Evolutionary conservation across 2,329 filamentous ascomycete species (phyloP), one percentile per base, ranked within the genome.

Genomic region (Microdochium bolleyi): DNA sequence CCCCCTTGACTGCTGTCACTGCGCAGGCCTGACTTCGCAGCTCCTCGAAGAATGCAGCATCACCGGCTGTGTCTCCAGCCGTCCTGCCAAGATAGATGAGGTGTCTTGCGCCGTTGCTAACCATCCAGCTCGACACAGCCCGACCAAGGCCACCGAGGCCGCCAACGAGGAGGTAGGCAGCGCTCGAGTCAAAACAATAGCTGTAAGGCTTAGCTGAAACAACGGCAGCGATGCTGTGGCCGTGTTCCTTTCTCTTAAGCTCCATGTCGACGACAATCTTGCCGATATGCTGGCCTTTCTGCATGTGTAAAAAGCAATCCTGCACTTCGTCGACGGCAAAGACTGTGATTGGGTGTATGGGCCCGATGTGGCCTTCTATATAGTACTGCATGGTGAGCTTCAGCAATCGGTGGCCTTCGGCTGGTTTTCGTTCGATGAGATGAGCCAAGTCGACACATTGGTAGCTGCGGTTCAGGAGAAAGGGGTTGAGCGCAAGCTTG

Each of bases 251-350:
- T 21, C 34, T 21, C 37, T 32, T 21, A n/a, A 25, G 46, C 34
- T 52, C 46, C 52, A 19, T 51, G 32, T 55, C 53, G 11, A 63
- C 19, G 3, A 69, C 60, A 11, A 72, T 63, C 27, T 72, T 71
- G 0, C 69, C 70, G 9, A 70, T 64, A 44, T 70, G 70, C 1
- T 61, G 54, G 0, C 69, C 68, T 14, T 56, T 60, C 50, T 70
- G 67, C 64, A 73, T 66, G 41, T 64, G 62, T 3, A 64, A 56
- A 56, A 73, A 69, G 2, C 67, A 67, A 3, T 69, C 58, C 7
- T 57, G 54, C 1, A 68, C 54, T 2, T 63, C 52, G 1, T 50
- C 41, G 8, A 55, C 54, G 14, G 44, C 37, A 57, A 61, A 57
- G 24, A 52, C 22, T 54, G 62, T 61, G 9, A 65, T 49, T 8